A percentile compares a stretch with the other conserved stretches of the same genome.
phyloP scores from a whole-genome alignment of 2,329 filamentous ascomycete genomes.

The Blastomyces parvus region DNA sequence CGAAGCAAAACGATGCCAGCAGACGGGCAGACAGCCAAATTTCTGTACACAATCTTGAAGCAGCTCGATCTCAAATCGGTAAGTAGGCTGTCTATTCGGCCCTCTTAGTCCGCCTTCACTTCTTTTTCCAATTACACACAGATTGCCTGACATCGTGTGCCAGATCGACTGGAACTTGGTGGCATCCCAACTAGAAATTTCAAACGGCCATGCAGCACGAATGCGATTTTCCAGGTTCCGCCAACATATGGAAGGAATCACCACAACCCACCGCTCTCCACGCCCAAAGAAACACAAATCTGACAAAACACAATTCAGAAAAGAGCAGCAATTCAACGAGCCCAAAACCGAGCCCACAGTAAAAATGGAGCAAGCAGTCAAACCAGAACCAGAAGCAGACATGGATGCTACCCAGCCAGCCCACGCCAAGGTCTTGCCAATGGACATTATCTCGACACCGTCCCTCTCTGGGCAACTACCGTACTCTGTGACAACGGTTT shows the following conservation, averaged over 20 bases:
- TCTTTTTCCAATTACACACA: not conserved
- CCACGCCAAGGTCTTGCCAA: not conserved
- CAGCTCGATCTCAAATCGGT: conserved; percentile 47
- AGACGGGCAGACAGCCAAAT: conserved; percentile 42
- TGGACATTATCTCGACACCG: not conserved
- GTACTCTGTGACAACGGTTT: conserved; percentile 12
- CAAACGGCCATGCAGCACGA: conserved; percentile 48
- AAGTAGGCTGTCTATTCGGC: conserved; percentile 14
- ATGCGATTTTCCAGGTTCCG: conserved; percentile 49
- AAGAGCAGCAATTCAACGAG: conserved; percentile 15
- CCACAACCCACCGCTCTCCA: conserved; percentile 18
- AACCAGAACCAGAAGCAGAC: conserved; percentile 7
- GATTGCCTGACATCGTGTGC: not conserved
- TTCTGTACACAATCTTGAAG: conserved; percentile 48
- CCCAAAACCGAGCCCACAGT: not conserved
- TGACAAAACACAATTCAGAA: conserved; percentile 13
- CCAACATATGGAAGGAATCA: conserved; percentile 42
- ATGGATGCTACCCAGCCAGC: conserved; percentile 9
- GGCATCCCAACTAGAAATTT: conserved; percentile 42
- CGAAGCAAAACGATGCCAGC: conserved; percentile 38
- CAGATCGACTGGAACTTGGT: conserved; percentile 48
- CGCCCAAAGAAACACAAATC: conserved; percentile 23
- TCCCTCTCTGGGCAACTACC: not conserved
- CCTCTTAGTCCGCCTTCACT: conserved; percentile 11
- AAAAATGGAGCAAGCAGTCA: conserved; percentile 6